A percentile compares a stretch with the other conserved stretches of the same genome.
These are phyloP conservation scores for Aureobasidium sp. DNA, from an alignment of 2,329 filamentous ascomycete species.

Conservation along the genomic window DNA sequence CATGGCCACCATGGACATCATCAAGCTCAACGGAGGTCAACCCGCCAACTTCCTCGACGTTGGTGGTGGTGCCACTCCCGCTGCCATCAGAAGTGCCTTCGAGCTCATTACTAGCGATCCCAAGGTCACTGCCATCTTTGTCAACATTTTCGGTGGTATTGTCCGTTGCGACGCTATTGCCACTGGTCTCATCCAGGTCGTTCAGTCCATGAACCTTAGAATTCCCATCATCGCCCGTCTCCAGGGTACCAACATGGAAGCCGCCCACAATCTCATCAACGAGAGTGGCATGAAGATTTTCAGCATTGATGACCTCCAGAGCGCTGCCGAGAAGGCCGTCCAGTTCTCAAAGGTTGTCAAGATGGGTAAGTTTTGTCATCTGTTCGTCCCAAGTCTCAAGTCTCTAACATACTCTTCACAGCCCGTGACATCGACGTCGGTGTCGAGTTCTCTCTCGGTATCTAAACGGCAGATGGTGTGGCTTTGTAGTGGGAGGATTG, in stretches of 20 bases:
- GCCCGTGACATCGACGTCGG: conserved; percentile 95
- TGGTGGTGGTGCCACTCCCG: conserved; percentile 91
- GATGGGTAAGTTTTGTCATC: conserved; percentile 59
- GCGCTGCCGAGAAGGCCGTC: conserved; percentile 92
- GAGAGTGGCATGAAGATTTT: conserved; percentile 99
- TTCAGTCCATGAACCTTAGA: conserved; percentile 88
- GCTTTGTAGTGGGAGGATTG: conserved; percentile 7
- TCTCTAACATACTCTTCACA: conserved; percentile 29
- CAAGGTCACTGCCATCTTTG: conserved; percentile 97
- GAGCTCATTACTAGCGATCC: conserved; percentile 97
- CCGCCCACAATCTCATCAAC: conserved; percentile 85
- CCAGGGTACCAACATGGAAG: conserved; percentile 97
- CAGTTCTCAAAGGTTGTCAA: conserved; percentile 99
- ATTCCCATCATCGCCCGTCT: conserved; percentile 95
- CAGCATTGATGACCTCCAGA: conserved; percentile 97
- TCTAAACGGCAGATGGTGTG: conserved; percentile 46
- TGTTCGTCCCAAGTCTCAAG: neutral
- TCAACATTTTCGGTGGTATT: conserved; percentile 99
- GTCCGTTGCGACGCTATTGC: conserved; percentile 97
- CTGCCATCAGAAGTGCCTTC: conserved; percentile 95
- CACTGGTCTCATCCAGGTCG: conserved; percentile 89
- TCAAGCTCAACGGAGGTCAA: conserved; percentile 95
- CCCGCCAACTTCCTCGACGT: conserved; percentile 99
- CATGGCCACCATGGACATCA: conserved; percentile 74
- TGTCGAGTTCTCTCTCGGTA: conserved; percentile 89